Percentiles rank a stretch among this genome's conserved stretches.
These are phyloP conservation scores for Beauveria sp. DNA, from an alignment of 2,329 filamentous ascomycete genomes.

Conservation along the genomic window DNA sequence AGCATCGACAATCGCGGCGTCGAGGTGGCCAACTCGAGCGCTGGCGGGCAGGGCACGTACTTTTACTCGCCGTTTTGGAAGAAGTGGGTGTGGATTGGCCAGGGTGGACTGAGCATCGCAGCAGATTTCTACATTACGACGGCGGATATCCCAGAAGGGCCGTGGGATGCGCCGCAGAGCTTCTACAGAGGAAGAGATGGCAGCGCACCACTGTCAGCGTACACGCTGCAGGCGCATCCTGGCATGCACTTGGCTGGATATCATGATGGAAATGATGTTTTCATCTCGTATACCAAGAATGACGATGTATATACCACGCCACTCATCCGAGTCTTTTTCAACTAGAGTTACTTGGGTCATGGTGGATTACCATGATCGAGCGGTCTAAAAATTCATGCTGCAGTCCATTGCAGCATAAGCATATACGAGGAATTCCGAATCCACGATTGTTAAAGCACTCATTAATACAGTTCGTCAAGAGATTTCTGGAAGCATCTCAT, in stretches of 20 bases:
- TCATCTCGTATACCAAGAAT: slow-evolving; percentile 8
- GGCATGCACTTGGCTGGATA: slow-evolving; percentile 5
- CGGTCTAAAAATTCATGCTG: too few relatives aligned
- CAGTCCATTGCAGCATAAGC: too few relatives aligned
- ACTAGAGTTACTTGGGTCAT: background rate
- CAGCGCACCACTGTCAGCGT: slow-evolving; percentile 1
- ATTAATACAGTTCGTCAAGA: too few relatives aligned
- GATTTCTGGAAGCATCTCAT: too few relatives aligned
- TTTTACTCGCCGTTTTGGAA: slow-evolving; percentile 16
- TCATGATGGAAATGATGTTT: slow-evolving; percentile 8
- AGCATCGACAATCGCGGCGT: slow-evolving; percentile 11
- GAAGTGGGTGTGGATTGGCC: slow-evolving; percentile 19
- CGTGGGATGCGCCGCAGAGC: slow-evolving; percentile 9
- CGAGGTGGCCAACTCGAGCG: slow-evolving; percentile 16
- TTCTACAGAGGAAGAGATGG: slow-evolving; percentile 12
- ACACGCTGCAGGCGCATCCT: slow-evolving; percentile 14
- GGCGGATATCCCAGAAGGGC: slow-evolving; percentile 13
- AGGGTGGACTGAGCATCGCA: slow-evolving; percentile 13
- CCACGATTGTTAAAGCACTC: too few relatives aligned
- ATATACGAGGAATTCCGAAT: too few relatives aligned
- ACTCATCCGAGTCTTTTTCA: slow-evolving; percentile 2
- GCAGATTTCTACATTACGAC: slow-evolving; percentile 18
- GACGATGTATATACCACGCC: slow-evolving; percentile 10
- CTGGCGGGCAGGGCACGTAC: slow-evolving; percentile 18
- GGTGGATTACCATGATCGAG: too few relatives aligned